Evolutionary conservation across 2,329 filamentous ascomycete genomes (phyloP).

Genomic region (Chalara sp.): DNA sequence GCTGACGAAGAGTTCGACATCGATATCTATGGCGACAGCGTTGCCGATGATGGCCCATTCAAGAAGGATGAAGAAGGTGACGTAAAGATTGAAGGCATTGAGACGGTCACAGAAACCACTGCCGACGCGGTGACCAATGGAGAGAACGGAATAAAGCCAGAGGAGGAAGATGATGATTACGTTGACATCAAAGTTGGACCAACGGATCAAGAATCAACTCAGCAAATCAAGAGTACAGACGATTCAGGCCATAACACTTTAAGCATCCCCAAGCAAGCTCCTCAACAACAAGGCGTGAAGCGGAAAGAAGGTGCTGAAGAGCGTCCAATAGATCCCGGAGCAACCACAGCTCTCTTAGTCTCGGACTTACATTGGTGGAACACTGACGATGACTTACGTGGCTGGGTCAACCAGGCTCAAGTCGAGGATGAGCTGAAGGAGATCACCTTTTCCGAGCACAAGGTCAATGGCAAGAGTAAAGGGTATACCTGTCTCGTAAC

Average conservation of each 20-base stretch:
- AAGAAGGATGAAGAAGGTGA: conserved; percentile 30
- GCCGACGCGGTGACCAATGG: conserved; percentile 17
- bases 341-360: conserved; percentile 69
- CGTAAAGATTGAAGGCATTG: conserved; percentile 29
- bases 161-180: conserved; percentile 34
- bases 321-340: conserved; percentile 49
- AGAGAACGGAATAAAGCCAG: conserved; percentile 18
- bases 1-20: conserved; percentile 68
- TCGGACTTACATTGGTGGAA: conserved; percentile 96
- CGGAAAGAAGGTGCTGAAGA: conserved; percentile 54
- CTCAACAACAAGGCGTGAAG: conserved; percentile 50
- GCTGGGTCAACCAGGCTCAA: conserved; percentile 72
- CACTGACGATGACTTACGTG: conserved; percentile 88
- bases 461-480: conserved; percentile 98
- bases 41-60: conserved; percentile 34
- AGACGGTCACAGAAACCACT: conserved; percentile 12
- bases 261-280: conserved; percentile 29
- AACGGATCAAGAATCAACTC: conserved; percentile 10
- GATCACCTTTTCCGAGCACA: conserved; percentile 95
- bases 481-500: conserved; percentile 56
- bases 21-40: conserved; percentile 62
- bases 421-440: conserved; percentile 84
- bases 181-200: conserved; percentile 34
- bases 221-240: conserved; percentile 36
- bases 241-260: conserved; percentile 28